Percentiles rank a stretch among this genome's conserved stretches.
phyloP scores from a whole-genome alignment of 768 basidiomycete genomes.

The Brasilioporus rufonigricans region DNA sequence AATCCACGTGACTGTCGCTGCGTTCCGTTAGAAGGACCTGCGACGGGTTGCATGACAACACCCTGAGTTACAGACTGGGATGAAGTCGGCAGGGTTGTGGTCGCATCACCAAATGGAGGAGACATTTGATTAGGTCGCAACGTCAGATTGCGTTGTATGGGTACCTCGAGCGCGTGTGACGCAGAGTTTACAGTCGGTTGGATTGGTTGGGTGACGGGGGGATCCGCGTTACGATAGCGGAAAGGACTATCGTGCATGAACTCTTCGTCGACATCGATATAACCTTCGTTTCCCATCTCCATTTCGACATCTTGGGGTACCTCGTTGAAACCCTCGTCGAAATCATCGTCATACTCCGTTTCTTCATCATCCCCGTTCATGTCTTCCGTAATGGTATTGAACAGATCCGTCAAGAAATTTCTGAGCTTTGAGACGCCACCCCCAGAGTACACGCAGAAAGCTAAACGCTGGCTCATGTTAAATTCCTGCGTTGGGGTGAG shows the following conservation, averaged over 20 bases:
- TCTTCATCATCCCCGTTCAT: slow-evolving; percentile 65
- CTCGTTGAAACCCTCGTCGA: slow-evolving; percentile 36
- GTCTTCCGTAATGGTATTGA: slow-evolving; percentile 70
- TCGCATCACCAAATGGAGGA: slow-evolving; percentile 7
- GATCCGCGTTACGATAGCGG: slow-evolving; percentile 22
- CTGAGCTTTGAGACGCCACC: slow-evolving; percentile 84
- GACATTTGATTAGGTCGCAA: slow-evolving; percentile 20
- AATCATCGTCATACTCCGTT: slow-evolving; percentile 58
- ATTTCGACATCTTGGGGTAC: slow-evolving; percentile 31
- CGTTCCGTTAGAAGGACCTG: slow-evolving; percentile 38
- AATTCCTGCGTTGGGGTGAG: slow-evolving; percentile 63
- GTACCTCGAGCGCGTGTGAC: slow-evolving; percentile 23
- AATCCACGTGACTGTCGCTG: slow-evolving; percentile 41
- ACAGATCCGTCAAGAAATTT: slow-evolving; percentile 71
- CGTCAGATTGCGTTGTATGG: slow-evolving; percentile 30
- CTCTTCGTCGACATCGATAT: slow-evolving; percentile 49
- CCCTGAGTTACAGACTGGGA: slow-evolving; percentile 16
- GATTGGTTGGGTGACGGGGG: slow-evolving; percentile 8
- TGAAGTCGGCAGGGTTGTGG: neutral
- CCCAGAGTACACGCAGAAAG: slow-evolving; percentile 97
- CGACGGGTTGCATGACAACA: slow-evolving; percentile 33
- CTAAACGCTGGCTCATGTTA: slow-evolving; percentile 80
- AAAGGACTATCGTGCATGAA: slow-evolving; percentile 33
- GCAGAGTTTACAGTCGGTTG: slow-evolving; percentile 12
- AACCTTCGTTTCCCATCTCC: slow-evolving; percentile 36